Percentiles rank a stretch among this genome's conserved stretches.
Conservation (phyloP, 129 eudicot genomes). For the Artemisia argyi region DNA sequence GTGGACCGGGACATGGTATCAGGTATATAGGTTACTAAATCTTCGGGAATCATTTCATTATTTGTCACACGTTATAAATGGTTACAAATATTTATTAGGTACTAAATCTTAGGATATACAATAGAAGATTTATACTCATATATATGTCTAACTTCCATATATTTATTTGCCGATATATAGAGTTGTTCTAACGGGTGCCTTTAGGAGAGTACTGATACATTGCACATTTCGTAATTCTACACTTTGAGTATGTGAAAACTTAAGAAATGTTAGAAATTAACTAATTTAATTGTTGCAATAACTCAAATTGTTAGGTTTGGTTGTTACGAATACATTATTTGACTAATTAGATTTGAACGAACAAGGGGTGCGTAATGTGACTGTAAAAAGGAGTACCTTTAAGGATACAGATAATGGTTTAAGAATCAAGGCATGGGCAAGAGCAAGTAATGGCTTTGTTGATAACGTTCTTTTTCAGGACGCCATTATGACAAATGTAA, state of each 20-base stretch:
- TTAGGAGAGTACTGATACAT: no score
- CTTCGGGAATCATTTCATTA: not conserved
- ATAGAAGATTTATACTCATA: no score
- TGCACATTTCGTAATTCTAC: no score
- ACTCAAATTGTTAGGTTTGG: not conserved
- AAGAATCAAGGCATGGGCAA: slow-evolving; percentile 66
- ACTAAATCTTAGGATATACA: no score
- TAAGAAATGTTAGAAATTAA: no score
- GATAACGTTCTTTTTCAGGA: slow-evolving; percentile 47
- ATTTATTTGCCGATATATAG: no score
- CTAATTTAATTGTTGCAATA: not conserved
- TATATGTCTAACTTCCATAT: no score
- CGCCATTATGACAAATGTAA: slow-evolving; percentile 47
- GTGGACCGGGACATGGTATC: slow-evolving; percentile 89
- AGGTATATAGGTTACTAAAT: slow-evolving; percentile 40
- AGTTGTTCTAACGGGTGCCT: no score
- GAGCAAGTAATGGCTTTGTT: slow-evolving; percentile 56
- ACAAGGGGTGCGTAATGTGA: slow-evolving; percentile 60
- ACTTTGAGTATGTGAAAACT: no score
- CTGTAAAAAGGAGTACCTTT: slow-evolving; percentile 50
- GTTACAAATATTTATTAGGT: no score
- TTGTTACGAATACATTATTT: not conserved
- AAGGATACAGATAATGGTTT: slow-evolving; percentile 54
- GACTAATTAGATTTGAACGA: slow-evolving; percentile 31
- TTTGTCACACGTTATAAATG: not conserved